Base-by-base conservation (phyloP, 179 eudicot species). In the Gypsophila paniculata region DNA sequence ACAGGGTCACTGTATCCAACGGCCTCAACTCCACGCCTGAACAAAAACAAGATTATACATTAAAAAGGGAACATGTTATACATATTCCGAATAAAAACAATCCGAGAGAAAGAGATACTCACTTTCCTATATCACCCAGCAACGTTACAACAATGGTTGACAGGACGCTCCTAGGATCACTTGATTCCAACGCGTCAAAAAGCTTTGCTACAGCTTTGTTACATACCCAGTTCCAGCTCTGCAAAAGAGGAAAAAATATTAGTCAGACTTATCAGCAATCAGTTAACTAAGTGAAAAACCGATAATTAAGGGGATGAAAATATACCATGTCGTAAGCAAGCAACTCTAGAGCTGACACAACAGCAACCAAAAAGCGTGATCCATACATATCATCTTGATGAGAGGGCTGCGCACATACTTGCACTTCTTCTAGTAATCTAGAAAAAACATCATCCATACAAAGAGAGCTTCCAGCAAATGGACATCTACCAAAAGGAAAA, bases 81-180 rank as follows among this genome's bases (percentile, higher is more conserved):
- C 34, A 29, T 52, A 8, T 15, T 72, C 46, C 10, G 25, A n/a
- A 42, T 8, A 15, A 23, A 68, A 73, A 44, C 18, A 18, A 8
- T 11, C 15, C 52, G 17, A 58, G 44, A 17, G 17, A 60, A 52
- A 69, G 14, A 42, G 72, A 32, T 65, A 19, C 58, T 77, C 76
- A 91, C 98, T 93, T 91, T 61, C 97, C 98, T 29, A 93, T 72
- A 73, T 88, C 82, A 70, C 96, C 89, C 8, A 93, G 80, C 75
- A 88, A 86, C 57, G 78, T 18, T 74, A 85, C 71, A 64, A 85
- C 71, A 69, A 82, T 81, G 79, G 81, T 38, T 57, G 80, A 77
- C 46, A 73, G 67, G 62, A 46, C 60, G 15, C 58, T 51, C 55
- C 80, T 82, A 39, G 11, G 72, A 68, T 70, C 66, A 72, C 76